phyloP scores from a whole-genome alignment of 108 stramenopile genomes.

The Nannochloropsis oceanica region DNA sequence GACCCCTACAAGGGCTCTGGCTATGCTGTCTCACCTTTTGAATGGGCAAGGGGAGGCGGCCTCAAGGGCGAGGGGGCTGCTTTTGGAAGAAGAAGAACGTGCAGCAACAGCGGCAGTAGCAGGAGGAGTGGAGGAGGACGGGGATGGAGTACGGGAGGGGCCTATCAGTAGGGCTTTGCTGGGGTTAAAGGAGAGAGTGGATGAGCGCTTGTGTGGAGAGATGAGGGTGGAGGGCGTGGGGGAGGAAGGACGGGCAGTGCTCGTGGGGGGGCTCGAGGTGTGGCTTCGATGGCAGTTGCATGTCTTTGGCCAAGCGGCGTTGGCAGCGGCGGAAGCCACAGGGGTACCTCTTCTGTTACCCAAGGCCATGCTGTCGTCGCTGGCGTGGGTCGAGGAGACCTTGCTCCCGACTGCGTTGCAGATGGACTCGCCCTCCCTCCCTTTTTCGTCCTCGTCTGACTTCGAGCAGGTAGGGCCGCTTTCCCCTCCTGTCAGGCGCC shows the following conservation, averaged over 20 bases:
- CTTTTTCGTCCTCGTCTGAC: not conserved
- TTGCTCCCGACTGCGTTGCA: not conserved
- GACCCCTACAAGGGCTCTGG: constrained; percentile 4
- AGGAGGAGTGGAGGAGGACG: not conserved
- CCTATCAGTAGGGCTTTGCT: not conserved
- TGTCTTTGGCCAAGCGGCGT: not conserved
- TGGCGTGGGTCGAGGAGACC: not conserved
- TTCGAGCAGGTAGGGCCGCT: not conserved
- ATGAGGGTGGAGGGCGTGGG: not conserved
- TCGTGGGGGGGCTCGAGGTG: constrained; percentile 4
- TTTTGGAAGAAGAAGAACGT: not conserved
- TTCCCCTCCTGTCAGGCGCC: not conserved
- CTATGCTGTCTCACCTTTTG: constrained; percentile 11
- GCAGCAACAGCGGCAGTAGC: not conserved
- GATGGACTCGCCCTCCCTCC: not conserved
- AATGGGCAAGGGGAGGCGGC: constrained; percentile 1
- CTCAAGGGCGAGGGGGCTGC: constrained; percentile 1
- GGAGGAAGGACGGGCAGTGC: not conserved
- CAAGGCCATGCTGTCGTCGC: not conserved
- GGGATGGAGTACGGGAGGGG: not conserved
- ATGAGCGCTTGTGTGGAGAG: not conserved
- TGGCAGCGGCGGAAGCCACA: not conserved
- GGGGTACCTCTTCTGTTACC: not conserved
- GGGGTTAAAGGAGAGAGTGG: not conserved
- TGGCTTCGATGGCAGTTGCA: constrained; percentile 7